phyloP scores from a whole-genome alignment of 2,329 filamentous ascomycete species.

The Davidsoniella neocaledoniae region DNA sequence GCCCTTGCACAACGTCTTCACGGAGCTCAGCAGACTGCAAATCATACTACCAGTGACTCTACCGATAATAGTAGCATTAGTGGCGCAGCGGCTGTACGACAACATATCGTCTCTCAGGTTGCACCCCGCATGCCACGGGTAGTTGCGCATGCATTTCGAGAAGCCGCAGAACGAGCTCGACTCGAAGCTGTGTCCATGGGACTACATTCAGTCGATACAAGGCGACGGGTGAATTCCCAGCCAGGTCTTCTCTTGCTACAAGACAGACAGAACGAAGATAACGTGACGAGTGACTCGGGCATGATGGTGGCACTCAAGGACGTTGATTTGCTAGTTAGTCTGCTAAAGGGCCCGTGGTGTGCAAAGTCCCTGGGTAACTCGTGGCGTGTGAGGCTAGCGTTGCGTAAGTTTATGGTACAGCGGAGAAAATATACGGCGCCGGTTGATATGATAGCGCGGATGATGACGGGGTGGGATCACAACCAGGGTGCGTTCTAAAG shows the following conservation, averaged over 20 bases:
- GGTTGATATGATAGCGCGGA: constrained; percentile 5
- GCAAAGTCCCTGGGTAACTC: constrained; percentile 1
- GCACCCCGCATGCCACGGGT: background rate
- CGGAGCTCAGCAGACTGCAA: background rate
- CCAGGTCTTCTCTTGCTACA: constrained; percentile 9
- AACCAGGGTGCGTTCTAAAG: background rate
- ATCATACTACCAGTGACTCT: background rate
- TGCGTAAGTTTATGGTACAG: constrained; percentile 5
- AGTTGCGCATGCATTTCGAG: constrained; percentile 5
- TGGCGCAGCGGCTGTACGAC: constrained; percentile 2
- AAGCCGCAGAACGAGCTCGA: constrained; percentile 5
- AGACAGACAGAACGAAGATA: constrained; percentile 16
- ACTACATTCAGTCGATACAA: constrained; percentile 16
- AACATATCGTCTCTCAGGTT: constrained; percentile 12
- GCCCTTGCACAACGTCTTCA: constrained; percentile 13
- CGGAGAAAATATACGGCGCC: constrained; percentile 5
- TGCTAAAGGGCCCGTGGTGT: background rate
- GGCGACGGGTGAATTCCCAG: constrained; percentile 24
- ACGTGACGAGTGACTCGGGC: constrained; percentile 4
- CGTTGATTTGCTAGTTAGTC: constrained; percentile 14
- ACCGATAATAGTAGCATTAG: background rate
- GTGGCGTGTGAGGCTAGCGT: constrained; percentile 4
- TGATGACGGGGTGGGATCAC: constrained; percentile 1
- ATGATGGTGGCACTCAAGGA: constrained; percentile 16
- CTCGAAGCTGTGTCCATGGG: constrained; percentile 15